Percentiles rank a stretch among this genome's conserved stretches.
phyloP scores from a whole-genome alignment of 2,329 filamentous ascomycete genomes.

The Cercospora sp. region DNA sequence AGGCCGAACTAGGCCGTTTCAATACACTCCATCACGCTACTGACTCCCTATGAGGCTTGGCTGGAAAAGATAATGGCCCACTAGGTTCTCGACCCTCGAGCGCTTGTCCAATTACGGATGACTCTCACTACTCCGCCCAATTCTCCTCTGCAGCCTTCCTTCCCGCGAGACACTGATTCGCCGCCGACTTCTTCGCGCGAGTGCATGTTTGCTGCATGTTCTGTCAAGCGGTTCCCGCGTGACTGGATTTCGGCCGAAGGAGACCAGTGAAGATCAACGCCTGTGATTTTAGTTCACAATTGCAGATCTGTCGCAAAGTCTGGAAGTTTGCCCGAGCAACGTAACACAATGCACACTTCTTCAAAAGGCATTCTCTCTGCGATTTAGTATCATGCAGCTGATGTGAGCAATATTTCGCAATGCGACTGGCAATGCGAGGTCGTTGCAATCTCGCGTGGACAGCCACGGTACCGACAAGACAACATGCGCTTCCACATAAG shows the following conservation, averaged over 20 bases:
- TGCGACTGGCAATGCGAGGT: background rate
- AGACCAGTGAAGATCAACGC: background rate
- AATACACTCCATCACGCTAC: background rate
- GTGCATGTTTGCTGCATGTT: conserved; percentile 2
- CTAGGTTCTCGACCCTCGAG: conserved; percentile 5
- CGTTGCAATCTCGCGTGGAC: conserved; percentile 5
- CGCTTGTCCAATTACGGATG: background rate
- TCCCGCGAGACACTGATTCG: conserved; percentile 1
- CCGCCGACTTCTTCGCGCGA: background rate
- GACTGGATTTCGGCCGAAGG: background rate
- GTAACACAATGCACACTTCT: background rate
- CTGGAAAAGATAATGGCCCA: background rate
- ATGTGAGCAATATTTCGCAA: background rate
- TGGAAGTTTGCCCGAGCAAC: background rate
- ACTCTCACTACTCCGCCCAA: background rate
- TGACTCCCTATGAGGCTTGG: conserved; percentile 13
- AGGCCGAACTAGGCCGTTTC: background rate
- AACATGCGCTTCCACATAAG: background rate
- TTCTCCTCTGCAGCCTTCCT: background rate
- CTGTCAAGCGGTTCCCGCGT: background rate
- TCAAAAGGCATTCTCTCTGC: background rate
- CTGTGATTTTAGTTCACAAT: background rate
- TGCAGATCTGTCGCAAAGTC: background rate
- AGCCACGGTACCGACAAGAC: conserved; percentile 9
- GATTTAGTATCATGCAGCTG: background rate